phyloP scores from a whole-genome alignment of 2,329 filamentous ascomycete species.

The Ophiocordyceps australis region DNA sequence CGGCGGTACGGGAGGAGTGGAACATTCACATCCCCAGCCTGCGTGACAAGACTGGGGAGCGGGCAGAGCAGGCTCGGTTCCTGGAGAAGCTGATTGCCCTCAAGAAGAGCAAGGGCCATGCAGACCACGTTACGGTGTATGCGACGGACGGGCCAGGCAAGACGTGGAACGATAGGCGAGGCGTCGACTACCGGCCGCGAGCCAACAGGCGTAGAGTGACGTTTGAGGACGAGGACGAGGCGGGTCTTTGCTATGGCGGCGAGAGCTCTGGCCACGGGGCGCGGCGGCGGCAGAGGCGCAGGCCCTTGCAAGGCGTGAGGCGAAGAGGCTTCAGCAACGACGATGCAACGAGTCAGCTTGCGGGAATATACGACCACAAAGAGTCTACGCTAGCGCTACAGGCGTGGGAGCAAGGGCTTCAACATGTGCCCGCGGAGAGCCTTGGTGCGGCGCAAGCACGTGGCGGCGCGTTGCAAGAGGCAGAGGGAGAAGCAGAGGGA shows the following conservation, averaged over 20 bases:
- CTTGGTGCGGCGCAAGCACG: too few species aligned
- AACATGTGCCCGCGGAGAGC: too few species aligned
- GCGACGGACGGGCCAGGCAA: conserved; percentile 24
- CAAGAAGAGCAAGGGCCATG: conserved; percentile 46
- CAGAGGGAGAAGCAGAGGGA: too few species aligned
- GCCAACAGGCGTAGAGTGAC: conserved; percentile 5
- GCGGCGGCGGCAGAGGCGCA: conserved; percentile 5
- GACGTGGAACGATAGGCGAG: conserved; percentile 20
- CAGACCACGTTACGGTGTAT: conserved; percentile 45
- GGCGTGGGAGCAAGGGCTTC: too few species aligned
- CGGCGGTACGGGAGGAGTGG: conserved; percentile 21
- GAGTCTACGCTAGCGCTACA: too few species aligned
- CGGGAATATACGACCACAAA: conserved; percentile 12
- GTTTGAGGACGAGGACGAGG: conserved; percentile 5
- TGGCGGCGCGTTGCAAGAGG: too few species aligned
- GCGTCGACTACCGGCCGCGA: conserved; percentile 19
- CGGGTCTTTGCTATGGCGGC: too few species aligned
- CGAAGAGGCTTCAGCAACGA: conserved; percentile 5
- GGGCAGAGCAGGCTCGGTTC: conserved; percentile 34
- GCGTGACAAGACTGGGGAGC: conserved; percentile 26
- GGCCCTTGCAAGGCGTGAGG: conserved; percentile 5
- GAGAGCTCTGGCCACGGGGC: conserved; percentile 1
- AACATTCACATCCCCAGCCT: conserved; percentile 25
- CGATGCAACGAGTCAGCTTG: not conserved
- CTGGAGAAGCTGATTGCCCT: conserved; percentile 46